Conservation (phyloP, 73 alveolate species). For the Paramecium pentaurelia region DNA sequence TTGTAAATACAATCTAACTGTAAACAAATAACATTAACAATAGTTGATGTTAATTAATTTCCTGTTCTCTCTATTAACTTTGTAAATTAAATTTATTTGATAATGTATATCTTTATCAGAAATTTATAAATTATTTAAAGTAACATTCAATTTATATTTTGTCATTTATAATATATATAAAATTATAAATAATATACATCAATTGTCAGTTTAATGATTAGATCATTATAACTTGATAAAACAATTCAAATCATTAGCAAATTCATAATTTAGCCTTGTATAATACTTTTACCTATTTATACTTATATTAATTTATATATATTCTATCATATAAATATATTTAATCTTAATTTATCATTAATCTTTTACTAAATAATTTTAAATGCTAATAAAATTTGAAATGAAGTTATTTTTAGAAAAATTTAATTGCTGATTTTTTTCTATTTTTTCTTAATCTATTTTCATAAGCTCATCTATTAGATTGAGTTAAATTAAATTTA, state of each 20-base stretch:
- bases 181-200: no score
- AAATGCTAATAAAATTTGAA: not conserved
- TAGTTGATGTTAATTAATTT: not conserved
- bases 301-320: no score
- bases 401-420: not conserved
- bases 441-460: not conserved
- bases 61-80: not conserved
- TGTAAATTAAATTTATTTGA: not conserved
- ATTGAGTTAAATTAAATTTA: not conserved
- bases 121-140: not conserved
- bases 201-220: not conserved
- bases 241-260: not conserved
- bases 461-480: not conserved
- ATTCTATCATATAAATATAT: no score
- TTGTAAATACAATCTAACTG: not conserved
- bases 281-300: no score
- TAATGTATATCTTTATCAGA: not conserved
- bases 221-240: not conserved
- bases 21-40: not conserved
- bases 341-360: no score
- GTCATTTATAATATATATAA: no score
- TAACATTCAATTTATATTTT: not conserved
- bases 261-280: not conserved
- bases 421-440: not conserved
- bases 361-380: no score